Percentiles rank a stretch among this genome's conserved stretches.
phyloP scores from a whole-genome alignment of 2,329 filamentous ascomycete genomes.

The Plectosphaerella sp. region DNA sequence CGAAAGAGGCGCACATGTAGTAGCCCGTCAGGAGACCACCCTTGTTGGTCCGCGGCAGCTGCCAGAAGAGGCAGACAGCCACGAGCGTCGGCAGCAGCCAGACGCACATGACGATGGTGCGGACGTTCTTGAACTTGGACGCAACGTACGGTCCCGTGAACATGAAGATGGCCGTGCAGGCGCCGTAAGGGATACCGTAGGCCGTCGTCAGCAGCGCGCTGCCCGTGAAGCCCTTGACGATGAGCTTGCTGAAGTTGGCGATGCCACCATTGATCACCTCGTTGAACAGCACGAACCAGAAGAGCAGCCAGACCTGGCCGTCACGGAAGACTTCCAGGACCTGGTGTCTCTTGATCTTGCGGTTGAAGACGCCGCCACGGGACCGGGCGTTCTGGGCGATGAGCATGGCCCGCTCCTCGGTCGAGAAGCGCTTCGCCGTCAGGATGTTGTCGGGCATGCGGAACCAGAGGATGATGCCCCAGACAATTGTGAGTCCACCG shows the following conservation, averaged over 20 bases:
- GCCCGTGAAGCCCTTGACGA: slow-evolving; percentile 26
- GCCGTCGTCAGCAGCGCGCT: slow-evolving; percentile 36
- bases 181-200: slow-evolving; percentile 50
- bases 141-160: slow-evolving; percentile 48
- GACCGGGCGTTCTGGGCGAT: slow-evolving; percentile 42
- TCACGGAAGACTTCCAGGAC: slow-evolving; percentile 35
- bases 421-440: slow-evolving; percentile 48
- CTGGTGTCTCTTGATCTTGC: slow-evolving; percentile 32
- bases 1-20: slow-evolving; percentile 37
- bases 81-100: slow-evolving; percentile 44
- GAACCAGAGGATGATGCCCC: slow-evolving; percentile 13
- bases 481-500: slow-evolving; percentile 11
- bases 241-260: slow-evolving; percentile 17
- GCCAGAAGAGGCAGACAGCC: slow-evolving; percentile 28
- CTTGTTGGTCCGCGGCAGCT: slow-evolving; percentile 27
- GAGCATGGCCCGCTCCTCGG: slow-evolving; percentile 51
- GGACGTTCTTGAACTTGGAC: slow-evolving; percentile 41
- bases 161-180: slow-evolving; percentile 49
- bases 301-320: slow-evolving; percentile 36
- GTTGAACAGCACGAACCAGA: slow-evolving; percentile 21
- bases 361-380: slow-evolving; percentile 33
- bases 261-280: slow-evolving; percentile 18
- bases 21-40: slow-evolving; percentile 37
- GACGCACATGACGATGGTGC: slow-evolving; percentile 46
- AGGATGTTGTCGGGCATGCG: slow-evolving; percentile 31